Conservation (phyloP, 257 asterid species). For the Fraxinus pennsylvanica region DNA sequence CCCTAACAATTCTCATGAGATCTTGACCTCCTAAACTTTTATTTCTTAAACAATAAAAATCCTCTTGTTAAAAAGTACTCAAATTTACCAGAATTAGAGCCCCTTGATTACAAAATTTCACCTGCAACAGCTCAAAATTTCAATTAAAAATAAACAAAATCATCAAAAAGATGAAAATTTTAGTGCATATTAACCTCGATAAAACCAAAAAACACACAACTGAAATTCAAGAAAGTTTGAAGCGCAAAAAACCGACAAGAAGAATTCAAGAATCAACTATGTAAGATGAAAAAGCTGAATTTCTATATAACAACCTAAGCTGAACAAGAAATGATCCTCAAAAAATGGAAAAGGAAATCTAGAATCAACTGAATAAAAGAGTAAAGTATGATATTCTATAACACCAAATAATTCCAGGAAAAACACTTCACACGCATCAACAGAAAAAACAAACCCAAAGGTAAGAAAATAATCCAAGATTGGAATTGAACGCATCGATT, state of each 20-base stretch:
- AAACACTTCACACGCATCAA: conserved; percentile 13
- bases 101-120: conserved; percentile 32
- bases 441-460: conserved; percentile 13
- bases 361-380: neutral
- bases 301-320: neutral
- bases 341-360: conserved; percentile 10
- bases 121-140: conserved; percentile 55
- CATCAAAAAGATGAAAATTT: conserved; percentile 25
- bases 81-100: conserved; percentile 55
- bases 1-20: conserved; percentile 99
- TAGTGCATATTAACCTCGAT: conserved; percentile 18
- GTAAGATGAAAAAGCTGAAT: conserved; percentile 1
- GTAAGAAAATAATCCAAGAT: neutral
- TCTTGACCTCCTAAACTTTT: conserved; percentile 63
- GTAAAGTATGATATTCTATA: conserved; percentile 17
- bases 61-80: conserved; percentile 59
- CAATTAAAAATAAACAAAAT: conserved; percentile 42
- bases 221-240: conserved; percentile 12
- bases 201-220: neutral
- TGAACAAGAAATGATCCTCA: conserved; percentile 3
- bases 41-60: conserved; percentile 54
- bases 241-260: neutral
- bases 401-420: conserved; percentile 11
- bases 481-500: conserved; percentile 6
- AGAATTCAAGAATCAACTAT: conserved; percentile 4